Conservation (phyloP, 2,329 filamentous ascomycete species). For the Thielaviopsis musarum region DNA sequence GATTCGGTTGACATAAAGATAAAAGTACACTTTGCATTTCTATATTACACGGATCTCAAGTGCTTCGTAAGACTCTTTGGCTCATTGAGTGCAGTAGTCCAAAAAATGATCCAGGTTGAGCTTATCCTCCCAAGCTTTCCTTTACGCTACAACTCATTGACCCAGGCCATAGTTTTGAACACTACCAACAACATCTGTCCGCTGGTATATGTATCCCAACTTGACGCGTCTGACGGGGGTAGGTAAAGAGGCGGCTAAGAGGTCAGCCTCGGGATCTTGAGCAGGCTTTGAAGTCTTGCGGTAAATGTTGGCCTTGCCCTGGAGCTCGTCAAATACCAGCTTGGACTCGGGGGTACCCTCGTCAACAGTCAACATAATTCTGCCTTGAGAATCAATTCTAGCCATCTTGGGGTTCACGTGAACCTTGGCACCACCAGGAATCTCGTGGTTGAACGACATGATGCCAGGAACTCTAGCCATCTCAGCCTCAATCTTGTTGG, state of each 20-base stretch:
- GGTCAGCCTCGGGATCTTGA: neutral
- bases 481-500: conserved; percentile 8
- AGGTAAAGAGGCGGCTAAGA: neutral
- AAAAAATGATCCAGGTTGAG: neutral
- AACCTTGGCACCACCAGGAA: conserved; percentile 36
- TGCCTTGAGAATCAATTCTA: conserved; percentile 32
- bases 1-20: neutral
- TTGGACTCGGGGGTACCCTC: conserved; percentile 24
- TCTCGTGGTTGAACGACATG: conserved; percentile 26
- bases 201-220: conserved; percentile 2
- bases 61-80: neutral
- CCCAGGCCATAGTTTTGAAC: conserved; percentile 24
- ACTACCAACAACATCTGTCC: conserved; percentile 19
- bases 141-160: conserved; percentile 2
- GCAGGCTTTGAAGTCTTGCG: conserved; percentile 12
- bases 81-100: neutral
- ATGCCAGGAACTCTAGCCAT: conserved; percentile 12
- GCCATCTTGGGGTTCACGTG: conserved; percentile 30
- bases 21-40: conserved; percentile 10
- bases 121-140: neutral
- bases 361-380: conserved; percentile 27
- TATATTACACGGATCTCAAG: conserved; percentile 10
- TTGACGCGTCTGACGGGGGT: neutral
- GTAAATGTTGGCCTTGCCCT: conserved; percentile 21
- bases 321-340: conserved; percentile 30